phyloP scores from a whole-genome alignment of 805 yeast genomes.

The Candida patagonica region DNA sequence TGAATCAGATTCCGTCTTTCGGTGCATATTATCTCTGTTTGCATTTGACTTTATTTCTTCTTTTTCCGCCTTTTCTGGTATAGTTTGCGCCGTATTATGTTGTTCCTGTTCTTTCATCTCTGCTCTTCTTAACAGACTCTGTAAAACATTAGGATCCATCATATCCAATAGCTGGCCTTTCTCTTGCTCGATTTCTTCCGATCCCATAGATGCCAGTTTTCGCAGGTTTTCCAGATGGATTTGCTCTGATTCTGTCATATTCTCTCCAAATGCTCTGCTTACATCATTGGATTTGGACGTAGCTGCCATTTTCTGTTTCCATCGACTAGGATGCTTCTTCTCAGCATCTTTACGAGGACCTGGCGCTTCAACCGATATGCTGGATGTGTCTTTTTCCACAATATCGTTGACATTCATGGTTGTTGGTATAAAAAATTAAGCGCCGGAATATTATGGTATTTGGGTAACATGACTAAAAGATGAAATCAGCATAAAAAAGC shows the following conservation, averaged over 20 bases:
- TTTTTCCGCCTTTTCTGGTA: neutral
- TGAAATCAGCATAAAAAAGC: no score
- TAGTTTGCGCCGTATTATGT: neutral
- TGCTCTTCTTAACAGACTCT: conserved; percentile 31
- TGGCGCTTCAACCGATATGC: conserved; percentile 11
- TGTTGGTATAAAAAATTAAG: no score
- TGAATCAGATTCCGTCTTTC: neutral
- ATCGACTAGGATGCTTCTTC: conserved; percentile 4
- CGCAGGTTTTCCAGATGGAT: conserved; percentile 71
- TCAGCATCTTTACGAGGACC: conserved; percentile 2
- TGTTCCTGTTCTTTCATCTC: conserved; percentile 35
- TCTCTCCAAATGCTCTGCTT: conserved; percentile 46
- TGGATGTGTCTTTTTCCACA: conserved; percentile 35
- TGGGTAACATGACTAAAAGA: no score
- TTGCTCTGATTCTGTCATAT: conserved; percentile 35
- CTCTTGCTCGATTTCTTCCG: conserved; percentile 54
- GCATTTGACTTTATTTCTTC: no score
- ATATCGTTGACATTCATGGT: conserved; percentile 67
- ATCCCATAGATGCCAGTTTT: conserved; percentile 50
- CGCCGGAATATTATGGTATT: no score
- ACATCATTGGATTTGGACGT: neutral
- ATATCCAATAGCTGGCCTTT: conserved; percentile 55
- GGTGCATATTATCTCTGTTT: neutral
- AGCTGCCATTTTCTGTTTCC: conserved; percentile 3
- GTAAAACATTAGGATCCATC: conserved; percentile 60